Conservation (phyloP, 148 eudicot genomes). For the Rhododendron kiyosumense region DNA sequence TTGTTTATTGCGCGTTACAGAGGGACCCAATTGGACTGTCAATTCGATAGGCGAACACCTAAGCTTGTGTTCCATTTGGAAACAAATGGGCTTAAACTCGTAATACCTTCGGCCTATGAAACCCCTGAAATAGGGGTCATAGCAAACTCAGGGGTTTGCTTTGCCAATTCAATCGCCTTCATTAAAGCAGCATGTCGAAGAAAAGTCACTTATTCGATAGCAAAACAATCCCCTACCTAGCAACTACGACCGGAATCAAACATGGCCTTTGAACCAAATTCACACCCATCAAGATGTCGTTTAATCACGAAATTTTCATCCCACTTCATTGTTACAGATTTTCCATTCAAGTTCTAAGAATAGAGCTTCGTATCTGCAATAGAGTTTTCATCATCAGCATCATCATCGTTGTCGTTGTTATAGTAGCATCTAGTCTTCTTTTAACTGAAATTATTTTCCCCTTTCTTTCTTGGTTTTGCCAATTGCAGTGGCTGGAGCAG, state of each 20-base stretch:
- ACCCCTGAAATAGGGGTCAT: too few relatives aligned
- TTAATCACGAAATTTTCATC: not conserved
- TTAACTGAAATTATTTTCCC: not conserved
- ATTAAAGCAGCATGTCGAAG: not conserved
- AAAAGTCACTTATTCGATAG: not conserved
- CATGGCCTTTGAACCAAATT: not conserved
- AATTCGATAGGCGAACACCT: not conserved
- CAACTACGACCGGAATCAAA: not conserved
- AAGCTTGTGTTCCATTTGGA: not conserved
- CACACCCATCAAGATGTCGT: not conserved
- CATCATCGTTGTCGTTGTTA: not conserved
- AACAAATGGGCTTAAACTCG: not conserved
- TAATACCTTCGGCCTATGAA: not conserved
- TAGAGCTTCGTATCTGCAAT: not conserved
- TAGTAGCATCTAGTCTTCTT: too few relatives aligned
- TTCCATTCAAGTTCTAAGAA: not conserved
- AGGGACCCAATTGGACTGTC: not conserved
- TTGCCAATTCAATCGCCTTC: not conserved
- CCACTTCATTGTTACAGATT: not conserved
- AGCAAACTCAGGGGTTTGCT: not conserved
- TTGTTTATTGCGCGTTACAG: not conserved
- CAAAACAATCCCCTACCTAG: not conserved
- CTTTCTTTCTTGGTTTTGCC: not conserved
- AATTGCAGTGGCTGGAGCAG: constrained; percentile 41
- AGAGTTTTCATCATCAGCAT: not conserved